Evolutionary conservation across 2,329 filamentous ascomycete genomes (phyloP), one percentile per base, ranked within the genome.

Genomic region (Paraphoma sp.): DNA sequence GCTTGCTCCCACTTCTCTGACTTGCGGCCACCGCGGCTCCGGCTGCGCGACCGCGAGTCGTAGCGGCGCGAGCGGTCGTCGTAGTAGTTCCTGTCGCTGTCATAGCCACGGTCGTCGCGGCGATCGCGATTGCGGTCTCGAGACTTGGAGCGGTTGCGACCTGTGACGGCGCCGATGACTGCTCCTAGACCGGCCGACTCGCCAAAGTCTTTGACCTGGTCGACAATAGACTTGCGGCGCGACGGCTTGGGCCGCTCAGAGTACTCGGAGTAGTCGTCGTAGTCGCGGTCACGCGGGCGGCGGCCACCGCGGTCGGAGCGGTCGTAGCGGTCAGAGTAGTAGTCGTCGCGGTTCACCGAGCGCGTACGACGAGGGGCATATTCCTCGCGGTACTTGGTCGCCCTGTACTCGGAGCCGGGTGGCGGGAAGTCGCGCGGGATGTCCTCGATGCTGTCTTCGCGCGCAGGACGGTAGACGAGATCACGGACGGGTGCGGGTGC

Each of bases 381-480:
- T 53, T 80, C 77, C 65, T 84, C 82, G 62, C 83, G 76, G 64
- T 81, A 81, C 58, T 73, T 78, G 48, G 78, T 78, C 47, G 79
- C 77, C 30, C 78, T 76, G 64, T 79, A 78, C 65, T 80, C 78
- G 71, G 69, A 74, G 72, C 69, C 87, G 6, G 88, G 89, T 6
- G 92, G 91, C 31, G 91, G 91, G 69, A 96, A 96, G 66, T 96
- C 91, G 64, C 92, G 88, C 62, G 87, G 87, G 57, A 96, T 87
- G 78, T 96, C 91, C 78, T 97, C 93, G 71, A 96, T 88, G 75
- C 89, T 93, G 69, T 92, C 89, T 73, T 93, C 89, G 62, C 89
- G 88, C n/a, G 62, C 63, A 48, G 80, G 77, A 55, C 81, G 81
- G 70, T 80, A 82, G 70, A 82, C 81, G 51, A 83, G 77, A 60